Conservation (phyloP, 108 stramenopile genomes). For the Cyclostephanos invisitatus region DNA sequence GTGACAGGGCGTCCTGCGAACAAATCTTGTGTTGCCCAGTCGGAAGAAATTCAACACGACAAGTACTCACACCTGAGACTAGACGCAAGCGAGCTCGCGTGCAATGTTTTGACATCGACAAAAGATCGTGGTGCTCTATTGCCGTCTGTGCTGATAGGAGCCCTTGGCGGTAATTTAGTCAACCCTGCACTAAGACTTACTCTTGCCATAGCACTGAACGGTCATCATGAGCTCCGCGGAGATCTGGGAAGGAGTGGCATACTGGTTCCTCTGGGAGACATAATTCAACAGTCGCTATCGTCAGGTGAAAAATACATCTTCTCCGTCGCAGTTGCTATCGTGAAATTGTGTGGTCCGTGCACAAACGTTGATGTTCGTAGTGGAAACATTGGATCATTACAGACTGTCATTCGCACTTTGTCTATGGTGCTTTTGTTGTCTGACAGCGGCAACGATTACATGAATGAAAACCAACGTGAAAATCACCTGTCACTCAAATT, state of each 20-base stretch:
- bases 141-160: constrained; percentile 75
- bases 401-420: constrained; percentile 61
- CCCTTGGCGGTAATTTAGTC: constrained; percentile 66
- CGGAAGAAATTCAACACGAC: constrained; percentile 25
- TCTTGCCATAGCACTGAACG: constrained; percentile 71
- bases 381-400: constrained; percentile 58
- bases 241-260: constrained; percentile 69
- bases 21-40: neutral
- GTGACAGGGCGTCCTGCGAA: constrained; percentile 12
- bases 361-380: constrained; percentile 47
- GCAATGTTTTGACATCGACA: constrained; percentile 52
- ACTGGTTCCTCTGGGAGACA: constrained; percentile 73
- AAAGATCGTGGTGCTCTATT: constrained; percentile 50
- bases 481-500: constrained; percentile 60
- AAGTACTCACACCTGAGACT: constrained; percentile 51
- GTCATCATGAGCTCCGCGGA: constrained; percentile 59
- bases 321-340: constrained; percentile 60
- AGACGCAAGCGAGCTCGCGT: constrained; percentile 69
- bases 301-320: constrained; percentile 63
- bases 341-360: constrained; percentile 74
- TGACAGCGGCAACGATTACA: constrained; percentile 29
- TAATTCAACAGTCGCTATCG: constrained; percentile 58
- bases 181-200: constrained; percentile 61
- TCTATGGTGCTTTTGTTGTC: constrained; percentile 64
- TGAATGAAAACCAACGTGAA: constrained; percentile 41